These are phyloP conservation scores for Calophaca sinica DNA, from an alignment of 306 rosid species.

Conservation along the genomic window DNA sequence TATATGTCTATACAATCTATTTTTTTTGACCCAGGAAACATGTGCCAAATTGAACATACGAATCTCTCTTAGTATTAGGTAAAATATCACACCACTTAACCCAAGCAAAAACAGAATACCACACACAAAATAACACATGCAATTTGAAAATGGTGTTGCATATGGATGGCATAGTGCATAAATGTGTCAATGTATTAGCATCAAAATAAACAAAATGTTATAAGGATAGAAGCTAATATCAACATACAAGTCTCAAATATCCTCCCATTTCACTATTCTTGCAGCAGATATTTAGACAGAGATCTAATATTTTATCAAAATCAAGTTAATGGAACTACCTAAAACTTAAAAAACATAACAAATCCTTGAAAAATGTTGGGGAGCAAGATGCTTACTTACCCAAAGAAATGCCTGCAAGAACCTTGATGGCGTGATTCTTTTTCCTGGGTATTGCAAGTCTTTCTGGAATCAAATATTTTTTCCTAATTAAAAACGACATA, in stretches of 20 bases:
- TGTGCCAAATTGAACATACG: too few species aligned
- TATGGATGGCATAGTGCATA: neutral
- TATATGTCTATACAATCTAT: too few species aligned
- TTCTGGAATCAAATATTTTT: constrained; percentile 36
- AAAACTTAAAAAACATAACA: constrained; percentile 17
- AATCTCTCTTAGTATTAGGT: too few species aligned
- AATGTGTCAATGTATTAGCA: neutral
- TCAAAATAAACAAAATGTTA: constrained; percentile 27
- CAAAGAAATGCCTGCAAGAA: constrained; percentile 38
- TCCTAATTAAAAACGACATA: constrained; percentile 43
- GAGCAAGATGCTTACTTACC: constrained; percentile 39
- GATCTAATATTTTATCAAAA: neutral
- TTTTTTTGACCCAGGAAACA: too few species aligned
- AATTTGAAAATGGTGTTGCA: neutral
- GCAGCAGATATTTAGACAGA: neutral
- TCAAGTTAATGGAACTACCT: neutral
- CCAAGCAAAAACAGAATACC: too few species aligned
- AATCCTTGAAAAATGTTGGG: neutral
- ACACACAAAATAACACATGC: neutral
- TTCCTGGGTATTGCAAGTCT: constrained; percentile 24
- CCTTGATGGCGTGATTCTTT: constrained; percentile 28
- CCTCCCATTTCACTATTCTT: constrained; percentile 30
- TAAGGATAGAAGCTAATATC: constrained; percentile 17
- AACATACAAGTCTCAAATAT: neutral
- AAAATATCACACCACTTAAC: too few species aligned